Evolutionary conservation across 768 basidiomycete genomes (phyloP).

Genomic region (Phanerodontia chrysosporium): DNA sequence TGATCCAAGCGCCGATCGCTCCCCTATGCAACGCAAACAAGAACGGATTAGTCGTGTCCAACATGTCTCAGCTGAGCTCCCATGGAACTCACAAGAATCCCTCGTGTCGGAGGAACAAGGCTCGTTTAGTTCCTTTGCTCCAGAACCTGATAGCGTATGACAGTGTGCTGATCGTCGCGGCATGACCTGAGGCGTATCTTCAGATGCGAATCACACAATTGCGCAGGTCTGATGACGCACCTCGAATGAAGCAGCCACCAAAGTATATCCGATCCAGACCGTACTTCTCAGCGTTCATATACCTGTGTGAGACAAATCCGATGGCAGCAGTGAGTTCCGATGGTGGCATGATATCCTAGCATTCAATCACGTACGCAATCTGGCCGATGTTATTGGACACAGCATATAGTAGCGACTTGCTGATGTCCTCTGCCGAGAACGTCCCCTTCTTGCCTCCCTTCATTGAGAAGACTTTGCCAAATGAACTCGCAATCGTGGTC

Average conservation of each 20-base stretch:
- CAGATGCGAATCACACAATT: not conserved
- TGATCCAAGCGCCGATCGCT: slow-evolving; percentile 96
- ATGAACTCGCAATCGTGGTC: slow-evolving; percentile 95
- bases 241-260: slow-evolving; percentile 98
- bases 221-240: slow-evolving; percentile 38
- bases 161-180: slow-evolving; percentile 93
- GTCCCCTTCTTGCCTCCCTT: slow-evolving; percentile 74
- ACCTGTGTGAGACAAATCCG: slow-evolving; percentile 50
- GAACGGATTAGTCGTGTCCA: not conserved
- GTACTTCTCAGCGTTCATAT: slow-evolving; percentile 99
- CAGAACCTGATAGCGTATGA: slow-evolving; percentile 99
- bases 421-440: slow-evolving; percentile 91
- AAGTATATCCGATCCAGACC: slow-evolving; percentile 96
- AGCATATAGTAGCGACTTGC: slow-evolving; percentile 89
- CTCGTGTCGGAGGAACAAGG: slow-evolving; percentile 95
- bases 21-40: slow-evolving; percentile 47
- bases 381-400: slow-evolving; percentile 99
- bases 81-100: slow-evolving; percentile 80
- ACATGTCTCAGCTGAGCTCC: not conserved
- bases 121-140: slow-evolving; percentile 96
- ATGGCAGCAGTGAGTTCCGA: not conserved
- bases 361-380: slow-evolving; percentile 77
- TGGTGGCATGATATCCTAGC: not conserved
- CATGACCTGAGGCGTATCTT: slow-evolving; percentile 63
- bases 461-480: slow-evolving; percentile 96